Conservation (phyloP, 148 eudicot genomes). For the Oxyria digyna region DNA sequence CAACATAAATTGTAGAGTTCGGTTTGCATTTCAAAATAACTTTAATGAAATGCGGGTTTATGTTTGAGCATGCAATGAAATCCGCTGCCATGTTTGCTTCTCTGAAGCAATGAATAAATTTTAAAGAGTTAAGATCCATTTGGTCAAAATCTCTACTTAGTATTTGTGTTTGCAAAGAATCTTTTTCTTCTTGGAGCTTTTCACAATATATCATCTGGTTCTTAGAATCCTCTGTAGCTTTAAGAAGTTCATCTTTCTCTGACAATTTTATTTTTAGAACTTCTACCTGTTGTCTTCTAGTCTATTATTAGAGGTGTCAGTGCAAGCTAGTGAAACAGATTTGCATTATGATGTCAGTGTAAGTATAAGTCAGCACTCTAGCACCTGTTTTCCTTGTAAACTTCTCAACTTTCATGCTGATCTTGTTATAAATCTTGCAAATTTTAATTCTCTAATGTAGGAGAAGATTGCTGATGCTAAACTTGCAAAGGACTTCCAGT, state of each 20-base stretch:
- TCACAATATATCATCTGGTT: slow-evolving; percentile 32
- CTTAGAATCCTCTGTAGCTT: slow-evolving; percentile 45
- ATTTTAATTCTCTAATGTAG: slow-evolving; percentile 16
- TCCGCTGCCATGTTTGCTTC: too few relatives aligned
- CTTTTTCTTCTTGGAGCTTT: too few relatives aligned
- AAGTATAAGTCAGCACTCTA: slow-evolving; percentile 13
- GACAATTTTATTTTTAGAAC: slow-evolving; percentile 48
- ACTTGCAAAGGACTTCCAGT: slow-evolving; percentile 43
- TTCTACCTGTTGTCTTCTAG: slow-evolving; percentile 59
- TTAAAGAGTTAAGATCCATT: too few relatives aligned
- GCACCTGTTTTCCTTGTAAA: not conserved
- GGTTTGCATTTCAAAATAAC: too few relatives aligned
- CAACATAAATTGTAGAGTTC: too few relatives aligned
- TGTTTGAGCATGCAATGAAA: too few relatives aligned
- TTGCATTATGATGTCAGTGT: slow-evolving; percentile 26
- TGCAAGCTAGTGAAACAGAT: slow-evolving; percentile 38
- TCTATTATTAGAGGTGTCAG: too few relatives aligned
- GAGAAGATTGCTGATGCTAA: slow-evolving; percentile 46
- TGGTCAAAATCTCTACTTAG: too few relatives aligned
- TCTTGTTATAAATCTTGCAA: not conserved
- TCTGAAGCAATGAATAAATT: too few relatives aligned
- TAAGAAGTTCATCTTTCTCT: slow-evolving; percentile 70
- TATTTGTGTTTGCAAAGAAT: too few relatives aligned
- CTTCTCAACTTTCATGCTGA: not conserved
- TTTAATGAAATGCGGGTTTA: too few relatives aligned